These are phyloP conservation scores for Oenanthe javanica DNA, from an alignment of 140 eudicot genomes.

Conservation along the genomic window DNA sequence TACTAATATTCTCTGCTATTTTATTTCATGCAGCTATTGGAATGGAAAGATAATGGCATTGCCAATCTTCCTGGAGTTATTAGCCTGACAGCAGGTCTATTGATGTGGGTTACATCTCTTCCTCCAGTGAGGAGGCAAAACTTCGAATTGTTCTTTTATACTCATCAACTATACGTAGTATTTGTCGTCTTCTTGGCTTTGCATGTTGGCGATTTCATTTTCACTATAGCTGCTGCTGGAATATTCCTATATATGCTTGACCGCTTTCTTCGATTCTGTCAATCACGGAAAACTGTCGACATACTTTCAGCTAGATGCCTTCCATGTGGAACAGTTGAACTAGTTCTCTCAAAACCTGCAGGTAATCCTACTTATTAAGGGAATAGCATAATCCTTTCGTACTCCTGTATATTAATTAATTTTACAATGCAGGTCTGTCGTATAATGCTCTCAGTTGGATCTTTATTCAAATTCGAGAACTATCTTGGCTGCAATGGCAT, in stretches of 20 bases:
- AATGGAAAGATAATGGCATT: constrained; percentile 51
- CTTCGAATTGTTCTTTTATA: constrained; percentile 80
- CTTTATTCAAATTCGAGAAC: constrained; percentile 64
- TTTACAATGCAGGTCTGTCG: constrained; percentile 39
- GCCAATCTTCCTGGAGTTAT: constrained; percentile 87
- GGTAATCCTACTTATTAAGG: constrained; percentile 29
- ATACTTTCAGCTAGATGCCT: constrained; percentile 71
- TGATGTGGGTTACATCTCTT: constrained; percentile 95
- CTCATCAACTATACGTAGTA: constrained; percentile 77
- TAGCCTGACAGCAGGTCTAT: constrained; percentile 60
- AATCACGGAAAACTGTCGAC: constrained; percentile 69
- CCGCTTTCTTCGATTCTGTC: constrained; percentile 77
- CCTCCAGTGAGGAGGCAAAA: constrained; percentile 64
- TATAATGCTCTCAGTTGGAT: constrained; percentile 88
- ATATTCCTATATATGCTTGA: constrained; percentile 88
- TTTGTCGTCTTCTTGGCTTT: constrained; percentile 76
- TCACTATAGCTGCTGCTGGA: constrained; percentile 63
- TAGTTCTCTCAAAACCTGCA: constrained; percentile 72
- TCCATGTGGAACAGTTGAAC: constrained; percentile 86
- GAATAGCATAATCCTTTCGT: neutral
- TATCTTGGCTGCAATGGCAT: constrained; percentile 94
- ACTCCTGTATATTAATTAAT: neutral
- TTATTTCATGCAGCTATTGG: constrained; percentile 41
- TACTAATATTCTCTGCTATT: neutral
- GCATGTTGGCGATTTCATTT: constrained; percentile 79